These are phyloP conservation scores for Shiraia bambusicola DNA, from an alignment of 2,329 filamentous ascomycete species.

Conservation along the genomic window DNA sequence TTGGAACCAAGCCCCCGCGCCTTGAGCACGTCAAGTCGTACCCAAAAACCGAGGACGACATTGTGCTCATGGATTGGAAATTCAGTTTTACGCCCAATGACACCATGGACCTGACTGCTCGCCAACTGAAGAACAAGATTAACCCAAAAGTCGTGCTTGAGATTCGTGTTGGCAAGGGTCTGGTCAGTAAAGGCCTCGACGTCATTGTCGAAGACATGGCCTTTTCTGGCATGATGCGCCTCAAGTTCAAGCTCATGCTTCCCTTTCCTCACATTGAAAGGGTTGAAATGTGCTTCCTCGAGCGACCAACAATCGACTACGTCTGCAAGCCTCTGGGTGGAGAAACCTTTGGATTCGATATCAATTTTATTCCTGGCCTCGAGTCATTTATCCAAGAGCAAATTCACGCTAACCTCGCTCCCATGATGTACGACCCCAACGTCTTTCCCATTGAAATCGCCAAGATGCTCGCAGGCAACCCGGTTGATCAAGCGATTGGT, in stretches of 20 bases:
- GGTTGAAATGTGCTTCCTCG: slow-evolving; percentile 92
- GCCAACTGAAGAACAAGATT: slow-evolving; percentile 90
- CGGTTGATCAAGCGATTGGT: slow-evolving; percentile 93
- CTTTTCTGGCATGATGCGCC: slow-evolving; percentile 90
- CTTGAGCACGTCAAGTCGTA: slow-evolving; percentile 99
- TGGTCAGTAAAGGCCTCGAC: slow-evolving; percentile 95
- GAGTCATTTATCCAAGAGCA: slow-evolving; percentile 93
- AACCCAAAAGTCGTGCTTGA: slow-evolving; percentile 97
- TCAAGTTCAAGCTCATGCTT: slow-evolving; percentile 96
- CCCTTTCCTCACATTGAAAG: slow-evolving; percentile 94
- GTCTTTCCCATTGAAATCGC: slow-evolving; percentile 98
- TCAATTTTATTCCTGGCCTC: slow-evolving; percentile 96
- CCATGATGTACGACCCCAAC: slow-evolving; percentile 98
- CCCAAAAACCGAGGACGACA: slow-evolving; percentile 90
- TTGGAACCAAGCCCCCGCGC: slow-evolving; percentile 91
- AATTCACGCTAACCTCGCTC: slow-evolving; percentile 88
- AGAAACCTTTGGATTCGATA: slow-evolving; percentile 94
- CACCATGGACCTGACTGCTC: slow-evolving; percentile 82
- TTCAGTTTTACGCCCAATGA: slow-evolving; percentile 99
- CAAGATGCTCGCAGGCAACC: slow-evolving; percentile 93
- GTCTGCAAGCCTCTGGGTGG: slow-evolving; percentile 97
- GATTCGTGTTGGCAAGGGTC: slow-evolving; percentile 89
- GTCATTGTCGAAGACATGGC: slow-evolving; percentile 98
- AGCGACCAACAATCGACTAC: slow-evolving; percentile 87
- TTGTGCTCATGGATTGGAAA: slow-evolving; percentile 99